Base-by-base conservation (phyloP, 2,329 filamentous ascomycete genomes). In the Hyphodiscus sp. region DNA sequence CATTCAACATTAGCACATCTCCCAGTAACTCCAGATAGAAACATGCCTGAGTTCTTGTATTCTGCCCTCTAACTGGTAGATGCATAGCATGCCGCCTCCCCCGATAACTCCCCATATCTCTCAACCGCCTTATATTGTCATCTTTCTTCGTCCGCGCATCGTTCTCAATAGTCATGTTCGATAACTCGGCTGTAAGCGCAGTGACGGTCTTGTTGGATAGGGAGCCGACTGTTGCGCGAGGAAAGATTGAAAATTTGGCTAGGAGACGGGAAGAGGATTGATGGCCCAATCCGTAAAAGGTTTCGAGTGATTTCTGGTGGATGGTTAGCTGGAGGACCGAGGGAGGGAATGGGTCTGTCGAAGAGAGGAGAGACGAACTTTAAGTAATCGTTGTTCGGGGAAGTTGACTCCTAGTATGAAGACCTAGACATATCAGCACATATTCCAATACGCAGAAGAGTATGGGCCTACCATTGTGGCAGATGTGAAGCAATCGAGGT, bases 1-100 rank as follows among this genome's bases (percentile, higher is more conserved):
- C 42, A n/a, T n/a, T 10, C 16, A 43, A 45, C 16, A 42, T 65
- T 53, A 49, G 20, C 46, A 20, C 4, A 23, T 16, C 20, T n/a
- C 20, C 9, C 9, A 19, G 38, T 18, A 13, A 26, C 45, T 30
- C 15, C 30, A 10, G n/a, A 29, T 15, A 23, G 13, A 7, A 23
- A 58, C 61, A 56, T 65, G 83, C 81, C 76, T 87, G 92, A 68
- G 76, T 89, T 68, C 89, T 85, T 55, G 94, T 97, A 64, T 80
- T 82, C 74, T 99, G 94, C 63, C 94, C 94, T 62, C 94, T 81
- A 51, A 94, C 92, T 3, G 94, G 94, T 74, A 97, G 73, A 56
- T 86, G 83, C 86, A 97, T 91, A 53, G 92, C 92, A 76, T 99
- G 94, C 61, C 94, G 78, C 70, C 88, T 85, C 60, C 94, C 94